A percentile compares a stretch with the other conserved stretches of the same genome.
phyloP scores from a whole-genome alignment of 2,329 filamentous ascomycete species.

The Ophiocordyceps camponoti-saundersi region DNA sequence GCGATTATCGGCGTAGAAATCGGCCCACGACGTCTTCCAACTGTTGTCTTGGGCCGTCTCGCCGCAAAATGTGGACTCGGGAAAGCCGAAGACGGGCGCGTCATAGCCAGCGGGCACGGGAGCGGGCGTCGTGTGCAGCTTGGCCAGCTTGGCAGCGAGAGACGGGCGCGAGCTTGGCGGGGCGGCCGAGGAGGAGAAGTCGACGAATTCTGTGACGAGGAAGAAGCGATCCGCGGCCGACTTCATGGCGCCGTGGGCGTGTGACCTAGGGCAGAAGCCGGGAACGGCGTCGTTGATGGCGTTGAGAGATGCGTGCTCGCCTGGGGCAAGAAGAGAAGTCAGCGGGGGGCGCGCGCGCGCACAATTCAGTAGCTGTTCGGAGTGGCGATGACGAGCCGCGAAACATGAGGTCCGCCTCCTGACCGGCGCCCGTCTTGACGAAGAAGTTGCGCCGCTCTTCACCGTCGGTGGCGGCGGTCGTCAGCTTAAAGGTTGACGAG shows the following conservation, averaged over 20 bases:
- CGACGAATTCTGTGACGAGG: slow-evolving; percentile 65
- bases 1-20: slow-evolving; percentile 69
- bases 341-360: not conserved
- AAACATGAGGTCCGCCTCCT: slow-evolving; percentile 51
- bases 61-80: slow-evolving; percentile 68
- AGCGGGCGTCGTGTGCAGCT: slow-evolving; percentile 60
- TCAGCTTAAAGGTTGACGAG: slow-evolving; percentile 46
- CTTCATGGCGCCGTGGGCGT: slow-evolving; percentile 49
- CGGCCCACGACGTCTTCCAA: slow-evolving; percentile 58
- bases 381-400: slow-evolving; percentile 26
- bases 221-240: slow-evolving; percentile 34
- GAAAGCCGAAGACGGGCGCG: slow-evolving; percentile 63
- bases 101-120: slow-evolving; percentile 42
- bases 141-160: slow-evolving; percentile 61
- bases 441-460: slow-evolving; percentile 43
- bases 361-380: not conserved
- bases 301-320: slow-evolving; percentile 72
- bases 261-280: slow-evolving; percentile 56
- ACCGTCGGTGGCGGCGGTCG: slow-evolving; percentile 21
- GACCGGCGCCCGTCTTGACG: slow-evolving; percentile 51
- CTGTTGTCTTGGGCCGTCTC: slow-evolving; percentile 67
- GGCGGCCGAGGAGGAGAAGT: slow-evolving; percentile 33
- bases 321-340: slow-evolving; percentile 17
- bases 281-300: slow-evolving; percentile 60
- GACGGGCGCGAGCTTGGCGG: slow-evolving; percentile 30